These are phyloP conservation scores for Polygonum aviculare DNA, from an alignment of 148 eudicot genomes.

Conservation along the genomic window DNA sequence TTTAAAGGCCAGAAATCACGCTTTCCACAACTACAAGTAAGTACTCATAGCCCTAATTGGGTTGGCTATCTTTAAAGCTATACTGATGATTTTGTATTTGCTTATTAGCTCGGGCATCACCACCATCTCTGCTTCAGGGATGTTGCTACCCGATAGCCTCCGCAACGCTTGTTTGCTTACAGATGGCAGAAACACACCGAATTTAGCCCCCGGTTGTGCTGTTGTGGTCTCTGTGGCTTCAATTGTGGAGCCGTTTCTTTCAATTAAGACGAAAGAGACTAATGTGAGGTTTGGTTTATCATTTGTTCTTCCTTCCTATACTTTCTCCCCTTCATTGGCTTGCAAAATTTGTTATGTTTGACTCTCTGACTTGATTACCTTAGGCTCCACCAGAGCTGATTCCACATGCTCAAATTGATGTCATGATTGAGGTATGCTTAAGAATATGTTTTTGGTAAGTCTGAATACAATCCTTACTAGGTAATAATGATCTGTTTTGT, in stretches of 20 bases:
- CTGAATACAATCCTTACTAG: neutral
- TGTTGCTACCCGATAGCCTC: conserved; percentile 47
- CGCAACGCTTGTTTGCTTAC: conserved; percentile 11
- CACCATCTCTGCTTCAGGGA: conserved; percentile 85
- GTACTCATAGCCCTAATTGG: conserved; percentile 15
- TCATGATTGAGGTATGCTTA: conserved; percentile 61
- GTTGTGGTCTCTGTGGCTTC: conserved; percentile 80
- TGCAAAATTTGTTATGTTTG: neutral
- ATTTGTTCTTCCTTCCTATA: neutral
- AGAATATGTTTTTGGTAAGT: neutral
- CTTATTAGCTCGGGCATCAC: conserved; percentile 62
- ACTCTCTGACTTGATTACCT: neutral
- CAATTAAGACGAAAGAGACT: conserved; percentile 29
- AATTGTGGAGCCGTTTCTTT: conserved; percentile 69
- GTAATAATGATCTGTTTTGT: neutral
- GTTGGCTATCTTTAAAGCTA: neutral
- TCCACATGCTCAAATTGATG: conserved; percentile 59
- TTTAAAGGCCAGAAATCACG: conserved; percentile 80
- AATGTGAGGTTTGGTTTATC: conserved; percentile 31
- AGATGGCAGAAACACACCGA: conserved; percentile 12
- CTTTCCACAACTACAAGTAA: conserved; percentile 77
- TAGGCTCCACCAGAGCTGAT: conserved; percentile 59
- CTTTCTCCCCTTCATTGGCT: neutral
- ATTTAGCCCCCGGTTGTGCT: conserved; percentile 17
- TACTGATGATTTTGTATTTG: neutral